Conservation (phyloP, 192 early-diverging fungal genomes). For the Borealophlyctis nickersoniae region DNA sequence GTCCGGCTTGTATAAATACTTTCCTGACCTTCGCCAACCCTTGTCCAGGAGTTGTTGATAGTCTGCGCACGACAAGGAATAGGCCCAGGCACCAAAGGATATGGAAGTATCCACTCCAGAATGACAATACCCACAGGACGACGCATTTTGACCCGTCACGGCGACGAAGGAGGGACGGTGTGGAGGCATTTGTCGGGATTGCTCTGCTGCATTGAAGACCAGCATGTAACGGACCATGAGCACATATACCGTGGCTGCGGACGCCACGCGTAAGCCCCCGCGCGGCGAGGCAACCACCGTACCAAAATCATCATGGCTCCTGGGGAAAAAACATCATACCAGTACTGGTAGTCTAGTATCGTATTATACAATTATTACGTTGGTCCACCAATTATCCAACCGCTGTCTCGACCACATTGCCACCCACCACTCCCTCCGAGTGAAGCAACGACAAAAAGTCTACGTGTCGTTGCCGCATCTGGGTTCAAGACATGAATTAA, state of each 20-base stretch:
- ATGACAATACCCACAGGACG: conserved; percentile 71
- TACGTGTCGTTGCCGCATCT: conserved; percentile 27
- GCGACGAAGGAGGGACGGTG: conserved; percentile 13
- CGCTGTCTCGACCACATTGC: no score
- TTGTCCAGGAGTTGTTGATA: conserved; percentile 64
- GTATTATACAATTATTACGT: no score
- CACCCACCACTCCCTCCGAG: conserved; percentile 25
- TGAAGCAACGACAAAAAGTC: conserved; percentile 19
- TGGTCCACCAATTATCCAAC: no score
- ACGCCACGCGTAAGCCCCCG: no score
- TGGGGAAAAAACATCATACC: no score
- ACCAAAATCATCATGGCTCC: no score
- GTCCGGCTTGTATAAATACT: conserved; percentile 74
- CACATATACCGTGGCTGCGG: no score
- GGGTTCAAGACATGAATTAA: not conserved
- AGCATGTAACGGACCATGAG: no score
- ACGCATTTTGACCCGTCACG: conserved; percentile 16
- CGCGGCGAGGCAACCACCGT: no score
- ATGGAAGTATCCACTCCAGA: conserved; percentile 38
- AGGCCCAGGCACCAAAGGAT: conserved; percentile 63
- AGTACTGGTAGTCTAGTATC: no score
- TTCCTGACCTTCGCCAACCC: conserved; percentile 72
- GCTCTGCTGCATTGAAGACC: no score
- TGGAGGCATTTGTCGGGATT: not conserved
- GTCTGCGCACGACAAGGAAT: conserved; percentile 41